Evolutionary conservation across 2,329 filamentous ascomycete genomes (phyloP).

Genomic region (Apiospora malaysiana): DNA sequence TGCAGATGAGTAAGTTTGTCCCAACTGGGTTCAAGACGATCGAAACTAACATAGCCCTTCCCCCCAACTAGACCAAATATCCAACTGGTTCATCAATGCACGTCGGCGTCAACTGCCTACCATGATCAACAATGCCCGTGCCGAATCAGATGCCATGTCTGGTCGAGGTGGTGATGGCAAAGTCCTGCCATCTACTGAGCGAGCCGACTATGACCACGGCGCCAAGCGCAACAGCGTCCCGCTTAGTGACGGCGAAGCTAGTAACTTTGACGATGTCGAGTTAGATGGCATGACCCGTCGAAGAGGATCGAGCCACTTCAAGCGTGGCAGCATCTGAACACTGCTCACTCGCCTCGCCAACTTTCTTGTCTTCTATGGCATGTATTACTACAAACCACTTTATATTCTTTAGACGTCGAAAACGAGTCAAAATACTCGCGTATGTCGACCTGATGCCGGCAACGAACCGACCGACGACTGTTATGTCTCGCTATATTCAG

Average conservation of each 20-base stretch:
- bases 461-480: slow-evolving; percentile 15
- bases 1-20: slow-evolving; percentile 74
- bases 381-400: slow-evolving; percentile 14
- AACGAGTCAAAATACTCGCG: neutral
- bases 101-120: slow-evolving; percentile 68
- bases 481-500: slow-evolving; percentile 16
- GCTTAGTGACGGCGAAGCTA: slow-evolving; percentile 55
- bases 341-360: neutral
- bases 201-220: slow-evolving; percentile 32
- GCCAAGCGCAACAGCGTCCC: slow-evolving; percentile 44
- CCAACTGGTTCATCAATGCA: slow-evolving; percentile 84
- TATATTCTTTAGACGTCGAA: slow-evolving; percentile 12
- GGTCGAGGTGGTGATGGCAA: slow-evolving; percentile 41
- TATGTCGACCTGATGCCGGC: slow-evolving; percentile 5
- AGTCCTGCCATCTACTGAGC: slow-evolving; percentile 19
- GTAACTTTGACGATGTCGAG: slow-evolving; percentile 51
- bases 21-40: slow-evolving; percentile 17
- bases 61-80: slow-evolving; percentile 64
- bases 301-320: slow-evolving; percentile 44
- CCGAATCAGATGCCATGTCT: slow-evolving; percentile 56
- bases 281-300: slow-evolving; percentile 40
- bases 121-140: slow-evolving; percentile 62
- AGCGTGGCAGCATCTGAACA: slow-evolving; percentile 53
- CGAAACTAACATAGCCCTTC: slow-evolving; percentile 9
- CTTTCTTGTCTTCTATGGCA: slow-evolving; percentile 1